Base-by-base conservation (phyloP, 192 early-diverging fungal species). In the Obelidium mucronatum region DNA sequence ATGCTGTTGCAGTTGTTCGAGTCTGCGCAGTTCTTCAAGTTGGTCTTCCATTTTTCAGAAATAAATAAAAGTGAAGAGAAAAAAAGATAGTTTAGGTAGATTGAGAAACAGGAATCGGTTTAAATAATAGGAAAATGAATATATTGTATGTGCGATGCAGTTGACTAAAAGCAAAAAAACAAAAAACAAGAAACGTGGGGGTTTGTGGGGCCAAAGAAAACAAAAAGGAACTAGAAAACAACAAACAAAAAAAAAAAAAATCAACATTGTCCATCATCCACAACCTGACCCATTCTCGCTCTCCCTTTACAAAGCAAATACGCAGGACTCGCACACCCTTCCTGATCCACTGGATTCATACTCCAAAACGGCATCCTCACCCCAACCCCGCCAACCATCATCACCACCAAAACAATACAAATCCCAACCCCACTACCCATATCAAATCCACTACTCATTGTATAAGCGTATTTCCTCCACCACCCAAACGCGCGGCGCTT, bases 371-470 rank as follows among this genome's bases (percentile, higher is more conserved):
- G 72, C 72, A 74, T 62, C 40, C 11, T 30, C 17, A 39, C 13
- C 6, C 35, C 22, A 26, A 22, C 28, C 4, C n/a, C 42, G 0
- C 35, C 44, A 15, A 44, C 22, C 6, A 48, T 19, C 0, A 40
- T 39, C 35, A 54, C 24, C 13, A 56, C 37, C 26, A 73, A n/a
- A 15, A 59, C 36, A 28, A 75, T 31, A 1, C 24, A 3, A 19
- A 74, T 1, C 13, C 28, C 71, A 36, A 75, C 22, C 15, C 58
- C 74, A 39, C 55, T 61, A 28, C 89, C 89, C 2, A 85, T 79
- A 72, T 89, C 89, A 72, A 90, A 80, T 13, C 84, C 89, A n/a
- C 84, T 81, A 13, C 82, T 82, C 24, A 89, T 80, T 4, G 89
- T 81, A 68, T 83, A 89, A 24, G 86, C 86, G 56, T 82, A 88